Percentiles rank a stretch among this genome's conserved stretches.
These are phyloP conservation scores for Hibiscus syriacus DNA, from an alignment of 345 rosid species.

Conservation along the genomic window DNA sequence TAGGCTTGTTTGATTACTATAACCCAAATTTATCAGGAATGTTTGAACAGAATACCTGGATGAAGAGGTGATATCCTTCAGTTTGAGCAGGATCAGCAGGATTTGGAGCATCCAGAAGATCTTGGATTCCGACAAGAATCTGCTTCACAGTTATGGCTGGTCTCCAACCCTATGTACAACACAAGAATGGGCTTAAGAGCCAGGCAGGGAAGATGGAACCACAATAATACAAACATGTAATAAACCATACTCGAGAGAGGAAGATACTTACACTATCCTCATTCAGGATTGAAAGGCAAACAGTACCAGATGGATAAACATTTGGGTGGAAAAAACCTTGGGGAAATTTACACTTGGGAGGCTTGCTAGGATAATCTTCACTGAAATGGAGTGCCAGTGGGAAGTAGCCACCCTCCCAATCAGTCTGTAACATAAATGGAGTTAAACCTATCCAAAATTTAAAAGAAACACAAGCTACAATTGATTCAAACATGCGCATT, in stretches of 20 bases:
- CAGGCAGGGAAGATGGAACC: neutral
- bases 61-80: slow-evolving; percentile 80
- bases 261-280: slow-evolving; percentile 65
- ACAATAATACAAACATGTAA: neutral
- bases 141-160: too few relatives aligned
- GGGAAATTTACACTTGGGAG: slow-evolving; percentile 84
- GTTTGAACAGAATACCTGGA: slow-evolving; percentile 42
- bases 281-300: slow-evolving; percentile 79
- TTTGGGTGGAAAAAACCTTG: slow-evolving; percentile 83
- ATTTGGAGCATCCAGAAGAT: slow-evolving; percentile 80
- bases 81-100: slow-evolving; percentile 82
- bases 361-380: slow-evolving; percentile 91
- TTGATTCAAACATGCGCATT: neutral
- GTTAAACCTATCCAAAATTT: neutral
- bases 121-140: slow-evolving; percentile 85
- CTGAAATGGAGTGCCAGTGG: slow-evolving; percentile 75
- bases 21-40: neutral
- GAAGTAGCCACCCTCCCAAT: slow-evolving; percentile 86
- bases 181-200: slow-evolving; percentile 1
- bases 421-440: slow-evolving; percentile 44
- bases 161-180: slow-evolving; percentile 47
- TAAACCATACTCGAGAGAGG: neutral
- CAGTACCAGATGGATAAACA: slow-evolving; percentile 91
- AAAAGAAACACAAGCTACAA: neutral
- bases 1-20: too few relatives aligned